phyloP scores from a whole-genome alignment of 192 early-diverging fungal genomes.

The Coemansia sp. region DNA sequence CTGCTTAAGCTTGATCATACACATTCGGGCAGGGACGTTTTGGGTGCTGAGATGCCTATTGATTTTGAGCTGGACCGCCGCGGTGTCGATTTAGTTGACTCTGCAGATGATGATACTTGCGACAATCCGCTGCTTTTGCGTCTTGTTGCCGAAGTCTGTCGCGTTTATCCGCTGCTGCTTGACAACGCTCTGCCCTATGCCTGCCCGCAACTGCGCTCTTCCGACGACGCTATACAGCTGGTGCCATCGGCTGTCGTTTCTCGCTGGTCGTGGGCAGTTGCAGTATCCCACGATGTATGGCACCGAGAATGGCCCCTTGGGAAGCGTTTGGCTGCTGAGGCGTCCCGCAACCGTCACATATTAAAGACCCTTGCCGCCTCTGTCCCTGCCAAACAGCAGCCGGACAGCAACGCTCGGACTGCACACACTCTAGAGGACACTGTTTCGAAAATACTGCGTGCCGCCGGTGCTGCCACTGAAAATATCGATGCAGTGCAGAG shows the following conservation, averaged over 20 bases:
- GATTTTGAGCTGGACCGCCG: slow-evolving; percentile 82
- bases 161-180: slow-evolving; percentile 20
- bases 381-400: not conserved
- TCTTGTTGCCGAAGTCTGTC: slow-evolving; percentile 11
- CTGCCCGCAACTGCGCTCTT: not conserved
- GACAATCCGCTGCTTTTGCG: not conserved
- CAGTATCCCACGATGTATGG: slow-evolving; percentile 21
- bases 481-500: not conserved
- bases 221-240: slow-evolving; percentile 11
- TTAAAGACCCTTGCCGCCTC: not conserved
- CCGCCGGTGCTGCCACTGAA: not conserved
- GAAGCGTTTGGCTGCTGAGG: slow-evolving; percentile 31
- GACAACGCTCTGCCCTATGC: slow-evolving; percentile 12
- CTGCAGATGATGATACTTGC: not conserved
- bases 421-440: not conserved
- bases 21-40: slow-evolving; percentile 62
- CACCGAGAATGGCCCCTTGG: slow-evolving; percentile 25
- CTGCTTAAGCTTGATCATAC: slow-evolving; percentile 73
- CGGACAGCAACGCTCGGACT: not conserved
- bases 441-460: not conserved
- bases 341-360: slow-evolving; percentile 22
- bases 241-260: slow-evolving; percentile 5
- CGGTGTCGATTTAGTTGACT: slow-evolving; percentile 2
- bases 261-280: slow-evolving; percentile 37
- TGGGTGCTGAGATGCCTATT: slow-evolving; percentile 69